phyloP scores from a whole-genome alignment of 2,329 filamentous ascomycete species.

The Sarocladiaceae sp. region DNA sequence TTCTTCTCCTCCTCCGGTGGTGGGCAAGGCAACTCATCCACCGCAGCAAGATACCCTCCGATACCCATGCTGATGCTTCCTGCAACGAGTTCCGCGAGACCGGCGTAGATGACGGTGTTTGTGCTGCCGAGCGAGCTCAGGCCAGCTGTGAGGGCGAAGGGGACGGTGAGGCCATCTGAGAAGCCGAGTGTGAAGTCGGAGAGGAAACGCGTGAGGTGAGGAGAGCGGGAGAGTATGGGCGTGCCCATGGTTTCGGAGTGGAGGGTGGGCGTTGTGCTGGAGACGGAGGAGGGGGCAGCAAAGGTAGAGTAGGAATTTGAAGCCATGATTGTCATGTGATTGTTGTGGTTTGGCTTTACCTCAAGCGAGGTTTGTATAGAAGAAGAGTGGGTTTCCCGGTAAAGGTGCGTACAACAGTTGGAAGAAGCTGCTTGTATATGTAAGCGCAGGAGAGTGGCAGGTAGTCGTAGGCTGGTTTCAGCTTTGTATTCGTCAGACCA shows the following conservation, averaged over 20 bases:
- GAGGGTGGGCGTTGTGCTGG: background rate
- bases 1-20: background rate
- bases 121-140: conserved; percentile 57
- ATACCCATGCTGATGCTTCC: conserved; percentile 73
- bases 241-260: background rate
- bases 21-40: conserved; percentile 25
- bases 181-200: conserved; percentile 69
- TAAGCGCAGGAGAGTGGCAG: too few relatives aligned
- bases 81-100: conserved; percentile 65
- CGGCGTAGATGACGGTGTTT: conserved; percentile 62
- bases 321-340: background rate
- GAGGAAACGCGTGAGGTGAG: conserved; percentile 36
- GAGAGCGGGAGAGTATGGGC: background rate
- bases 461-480: too few relatives aligned
- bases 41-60: conserved; percentile 63
- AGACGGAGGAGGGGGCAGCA: background rate
- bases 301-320: conserved; percentile 7
- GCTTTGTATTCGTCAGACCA: too few relatives aligned
- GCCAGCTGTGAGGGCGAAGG: conserved; percentile 70
- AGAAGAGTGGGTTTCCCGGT: background rate
- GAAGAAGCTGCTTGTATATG: too few relatives aligned
- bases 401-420: too few relatives aligned
- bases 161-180: conserved; percentile 70
- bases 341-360: background rate
- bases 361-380: too few relatives aligned